Percentiles rank a stretch among this genome's conserved stretches.
Conservation (phyloP, 768 basidiomycete species). For the Podaxis sp. region DNA sequence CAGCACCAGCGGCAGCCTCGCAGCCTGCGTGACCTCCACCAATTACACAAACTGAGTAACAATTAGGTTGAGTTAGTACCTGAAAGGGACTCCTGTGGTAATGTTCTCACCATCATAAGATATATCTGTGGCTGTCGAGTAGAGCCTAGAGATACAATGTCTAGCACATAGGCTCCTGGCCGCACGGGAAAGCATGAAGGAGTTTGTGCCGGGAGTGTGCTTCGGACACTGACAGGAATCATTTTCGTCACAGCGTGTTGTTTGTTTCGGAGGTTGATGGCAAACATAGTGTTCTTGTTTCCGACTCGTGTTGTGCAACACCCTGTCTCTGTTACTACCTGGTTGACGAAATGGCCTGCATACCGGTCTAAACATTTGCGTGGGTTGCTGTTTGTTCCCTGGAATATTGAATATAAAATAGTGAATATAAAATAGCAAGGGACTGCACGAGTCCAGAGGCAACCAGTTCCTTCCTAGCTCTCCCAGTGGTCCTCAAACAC, state of each 20-base stretch:
- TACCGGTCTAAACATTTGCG: too few species aligned
- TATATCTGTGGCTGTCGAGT: background rate
- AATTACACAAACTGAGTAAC: slow-evolving; percentile 70
- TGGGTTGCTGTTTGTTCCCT: too few species aligned
- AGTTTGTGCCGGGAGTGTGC: background rate
- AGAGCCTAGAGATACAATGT: background rate
- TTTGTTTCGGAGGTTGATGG: background rate
- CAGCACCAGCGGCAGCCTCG: slow-evolving; percentile 85
- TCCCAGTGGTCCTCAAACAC: too few species aligned
- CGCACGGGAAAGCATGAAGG: background rate
- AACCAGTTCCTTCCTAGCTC: too few species aligned
- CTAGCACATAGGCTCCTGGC: background rate
- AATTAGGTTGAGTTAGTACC: background rate
- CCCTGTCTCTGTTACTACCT: too few species aligned
- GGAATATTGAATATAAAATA: too few species aligned
- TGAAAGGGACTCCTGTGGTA: background rate
- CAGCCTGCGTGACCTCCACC: slow-evolving; percentile 93
- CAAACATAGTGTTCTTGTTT: background rate
- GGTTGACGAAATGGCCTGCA: too few species aligned
- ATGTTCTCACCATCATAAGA: slow-evolving; percentile 12
- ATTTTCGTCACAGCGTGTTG: background rate
- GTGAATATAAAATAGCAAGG: too few species aligned
- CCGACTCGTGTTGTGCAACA: too few species aligned
- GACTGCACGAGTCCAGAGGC: too few species aligned
- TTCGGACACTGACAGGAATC: background rate